Conservation (phyloP, 2,329 filamentous ascomycete genomes). For the Zasmidium angulare region DNA sequence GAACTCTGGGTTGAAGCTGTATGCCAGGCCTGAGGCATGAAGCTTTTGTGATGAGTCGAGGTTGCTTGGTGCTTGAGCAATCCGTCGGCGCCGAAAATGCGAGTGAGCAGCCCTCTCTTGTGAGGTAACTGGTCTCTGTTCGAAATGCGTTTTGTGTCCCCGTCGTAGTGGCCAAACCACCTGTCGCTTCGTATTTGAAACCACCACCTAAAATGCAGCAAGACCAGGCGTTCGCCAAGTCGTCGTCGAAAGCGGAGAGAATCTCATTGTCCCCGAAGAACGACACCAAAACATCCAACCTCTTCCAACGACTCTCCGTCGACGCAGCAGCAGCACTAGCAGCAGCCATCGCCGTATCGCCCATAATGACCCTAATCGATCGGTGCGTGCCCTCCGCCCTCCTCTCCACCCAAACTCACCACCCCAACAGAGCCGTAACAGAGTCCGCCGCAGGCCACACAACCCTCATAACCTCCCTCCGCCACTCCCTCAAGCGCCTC, state of each 20-base stretch:
- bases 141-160: too few relatives aligned
- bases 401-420: not conserved
- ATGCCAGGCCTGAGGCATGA: too few relatives aligned
- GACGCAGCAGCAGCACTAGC: conserved; percentile 21
- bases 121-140: too few relatives aligned
- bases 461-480: conserved; percentile 12
- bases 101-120: too few relatives aligned
- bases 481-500: conserved; percentile 9
- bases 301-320: conserved; percentile 3
- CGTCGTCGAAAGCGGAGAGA: not conserved
- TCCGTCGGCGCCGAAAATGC: too few relatives aligned
- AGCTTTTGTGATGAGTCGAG: too few relatives aligned
- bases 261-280: not conserved
- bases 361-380: conserved; percentile 25
- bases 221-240: not conserved
- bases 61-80: too few relatives aligned
- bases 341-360: conserved; percentile 24
- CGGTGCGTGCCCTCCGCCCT: conserved; percentile 11
- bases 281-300: not conserved
- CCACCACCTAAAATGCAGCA: not conserved
- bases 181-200: not conserved
- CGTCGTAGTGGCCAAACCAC: not conserved
- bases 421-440: conserved; percentile 21
- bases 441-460: conserved; percentile 20
- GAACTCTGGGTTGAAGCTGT: not conserved